Base-by-base conservation (phyloP, 768 basidiomycete species). In the Sarcodon sp. region DNA sequence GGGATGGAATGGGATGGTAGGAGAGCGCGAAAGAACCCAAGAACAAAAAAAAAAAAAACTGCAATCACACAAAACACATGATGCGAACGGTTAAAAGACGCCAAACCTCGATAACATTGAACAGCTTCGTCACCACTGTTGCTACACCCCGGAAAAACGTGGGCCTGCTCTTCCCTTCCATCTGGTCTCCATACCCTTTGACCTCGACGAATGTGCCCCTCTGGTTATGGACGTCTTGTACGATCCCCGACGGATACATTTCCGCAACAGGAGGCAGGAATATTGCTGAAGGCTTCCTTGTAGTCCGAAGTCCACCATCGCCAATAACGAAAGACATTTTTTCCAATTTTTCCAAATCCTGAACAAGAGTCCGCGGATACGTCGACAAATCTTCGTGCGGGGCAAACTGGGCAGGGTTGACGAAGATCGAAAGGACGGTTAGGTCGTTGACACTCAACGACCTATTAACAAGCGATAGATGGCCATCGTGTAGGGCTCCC, bases 401-500 rank as follows among this genome's bases (percentile, higher is more conserved):
- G 1, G 94, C 89, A 56, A 99, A 99, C 63, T 98, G 93, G 3
- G 93, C 86, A 0, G 96, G 96, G 61, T 99, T 98, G 50, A 99
- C 93, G 62, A 97, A 99, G 55, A 99, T 89, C 27, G 93, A 96
- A 50, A 97, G 68, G 55, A 97, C 79, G 0, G 96, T 98, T 36
- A 82, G 64, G 49, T 91, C 87, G 58, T 93, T 92, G 48, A 81
- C 75, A 2, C 65, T 61, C 3, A 98, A 71, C 0, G 89, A 92
- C 45, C 70, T 70, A 50, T 76, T 72, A 18, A 98, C 94, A 34
- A 99, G 80, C 47, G 86, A 78, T 38, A 97, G 69, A 62, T 97
- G 96, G 1, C 96, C 96, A 7, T 85, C 80, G 61, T 99, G 96
- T 38, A 99, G 66, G 1, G 94, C 94, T 16, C 94, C 94, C 94